Conservation (phyloP, 2,329 filamentous ascomycete genomes). For the Fusarium chuoi region DNA sequence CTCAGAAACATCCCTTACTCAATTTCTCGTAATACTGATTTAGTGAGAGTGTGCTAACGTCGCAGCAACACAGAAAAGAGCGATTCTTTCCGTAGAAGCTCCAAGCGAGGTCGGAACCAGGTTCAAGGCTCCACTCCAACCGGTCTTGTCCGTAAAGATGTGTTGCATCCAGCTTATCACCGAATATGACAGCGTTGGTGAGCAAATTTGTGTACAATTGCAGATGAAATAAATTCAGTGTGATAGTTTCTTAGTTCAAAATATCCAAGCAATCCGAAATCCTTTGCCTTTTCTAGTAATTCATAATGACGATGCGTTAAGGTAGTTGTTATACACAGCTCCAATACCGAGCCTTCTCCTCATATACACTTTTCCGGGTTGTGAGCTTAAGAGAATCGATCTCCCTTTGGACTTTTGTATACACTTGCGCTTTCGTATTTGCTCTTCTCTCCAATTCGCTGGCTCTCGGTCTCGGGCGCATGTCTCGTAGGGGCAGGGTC, state of each 20-base stretch:
- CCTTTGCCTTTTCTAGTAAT: background rate
- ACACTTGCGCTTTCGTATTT: constrained; percentile 87
- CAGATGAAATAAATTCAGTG: background rate
- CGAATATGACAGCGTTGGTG: constrained; percentile 11
- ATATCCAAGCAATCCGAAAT: background rate
- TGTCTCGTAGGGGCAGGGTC: constrained; percentile 91
- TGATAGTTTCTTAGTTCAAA: background rate
- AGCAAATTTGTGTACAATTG: constrained; percentile 5
- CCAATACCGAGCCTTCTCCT: constrained; percentile 14
- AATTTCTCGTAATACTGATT: background rate
- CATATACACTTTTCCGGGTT: background rate
- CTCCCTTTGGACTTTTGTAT: constrained; percentile 83
- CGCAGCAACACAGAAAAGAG: background rate
- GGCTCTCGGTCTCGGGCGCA: constrained; percentile 75
- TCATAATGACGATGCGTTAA: constrained; percentile 28
- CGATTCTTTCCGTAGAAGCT: constrained; percentile 35
- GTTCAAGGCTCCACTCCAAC: constrained; percentile 37
- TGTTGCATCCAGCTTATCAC: constrained; percentile 30
- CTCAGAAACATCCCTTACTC: background rate
- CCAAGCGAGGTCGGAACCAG: constrained; percentile 34
- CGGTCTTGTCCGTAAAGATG: constrained; percentile 27
- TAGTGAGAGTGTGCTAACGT: background rate
- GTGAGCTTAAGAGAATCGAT: constrained; percentile 74
- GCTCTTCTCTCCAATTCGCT: constrained; percentile 78
- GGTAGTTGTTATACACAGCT: constrained; percentile 40